These are phyloP conservation scores for Zelonia costaricensis DNA, from an alignment of 208 protist genomes.

Conservation along the genomic window DNA sequence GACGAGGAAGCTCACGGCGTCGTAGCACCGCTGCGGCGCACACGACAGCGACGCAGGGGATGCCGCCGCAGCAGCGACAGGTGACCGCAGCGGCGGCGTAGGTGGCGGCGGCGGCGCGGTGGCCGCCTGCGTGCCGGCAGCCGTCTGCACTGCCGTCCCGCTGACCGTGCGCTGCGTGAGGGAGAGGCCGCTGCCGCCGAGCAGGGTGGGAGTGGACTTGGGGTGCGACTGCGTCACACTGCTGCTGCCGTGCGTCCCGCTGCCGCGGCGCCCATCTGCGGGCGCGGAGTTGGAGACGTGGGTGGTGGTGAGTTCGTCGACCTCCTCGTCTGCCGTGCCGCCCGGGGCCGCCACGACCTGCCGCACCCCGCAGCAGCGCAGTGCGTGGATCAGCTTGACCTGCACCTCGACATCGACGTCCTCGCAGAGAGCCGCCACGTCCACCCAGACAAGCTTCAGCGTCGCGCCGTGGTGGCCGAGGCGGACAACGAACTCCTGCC, in stretches of 20 bases:
- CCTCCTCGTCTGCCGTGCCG: too few species aligned
- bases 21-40: conserved; percentile 14
- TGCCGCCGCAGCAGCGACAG: neutral
- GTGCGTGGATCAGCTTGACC: conserved; percentile 43
- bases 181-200: conserved; percentile 12
- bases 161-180: conserved; percentile 17
- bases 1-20: conserved; percentile 22
- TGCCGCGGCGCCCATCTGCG: neutral
- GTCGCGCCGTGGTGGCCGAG: conserved; percentile 56
- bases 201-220: neutral
- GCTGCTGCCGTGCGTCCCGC: neutral
- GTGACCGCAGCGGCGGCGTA: neutral
- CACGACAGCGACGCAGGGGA: neutral
- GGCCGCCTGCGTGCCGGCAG: conserved; percentile 17
- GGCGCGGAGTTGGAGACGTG: neutral
- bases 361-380: conserved; percentile 54
- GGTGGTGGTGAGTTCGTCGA: conserved; percentile 1
- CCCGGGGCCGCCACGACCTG: conserved; percentile 4
- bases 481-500: conserved; percentile 42
- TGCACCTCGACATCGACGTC: conserved; percentile 38
- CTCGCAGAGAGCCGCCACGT: conserved; percentile 48
- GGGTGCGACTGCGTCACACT: neutral
- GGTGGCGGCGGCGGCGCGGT: conserved; percentile 22
- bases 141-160: too few species aligned
- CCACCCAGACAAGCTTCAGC: conserved; percentile 57